phyloP scores from a whole-genome alignment of 345 rosid genomes.

The Murraya koenigii region DNA sequence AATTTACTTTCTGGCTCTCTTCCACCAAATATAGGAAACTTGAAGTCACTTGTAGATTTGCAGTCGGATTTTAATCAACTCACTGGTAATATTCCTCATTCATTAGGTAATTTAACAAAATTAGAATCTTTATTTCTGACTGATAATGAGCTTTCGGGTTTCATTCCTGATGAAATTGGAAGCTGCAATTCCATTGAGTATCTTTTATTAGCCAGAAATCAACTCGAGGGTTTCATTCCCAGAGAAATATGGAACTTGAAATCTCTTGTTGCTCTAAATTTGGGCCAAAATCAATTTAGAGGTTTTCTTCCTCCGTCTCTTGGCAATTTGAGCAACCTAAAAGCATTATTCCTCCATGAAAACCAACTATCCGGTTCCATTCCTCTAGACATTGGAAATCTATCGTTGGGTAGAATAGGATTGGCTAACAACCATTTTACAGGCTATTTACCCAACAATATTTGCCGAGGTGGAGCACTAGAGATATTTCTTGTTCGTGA shows the following conservation, averaged over 20 bases:
- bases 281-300: constrained; percentile 3
- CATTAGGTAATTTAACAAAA: constrained; percentile 4
- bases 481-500: neutral
- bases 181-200: no score
- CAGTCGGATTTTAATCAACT: neutral
- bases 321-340: neutral
- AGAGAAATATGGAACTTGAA: constrained; percentile 20
- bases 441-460: constrained; percentile 14
- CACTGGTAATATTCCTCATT: neutral
- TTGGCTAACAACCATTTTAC: neutral
- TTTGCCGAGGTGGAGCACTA: constrained; percentile 12
- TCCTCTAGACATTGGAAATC: constrained; percentile 9
- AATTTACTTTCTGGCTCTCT: constrained; percentile 8
- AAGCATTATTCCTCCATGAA: fast-evolving
- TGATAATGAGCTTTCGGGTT: constrained; percentile 16
- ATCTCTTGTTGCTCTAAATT: neutral
- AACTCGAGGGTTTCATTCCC: constrained; percentile 37
- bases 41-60: neutral
- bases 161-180: constrained; percentile 25
- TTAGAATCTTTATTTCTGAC: neutral
- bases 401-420: neutral
- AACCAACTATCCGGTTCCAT: neutral
- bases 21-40: constrained; percentile 11
- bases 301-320: neutral
- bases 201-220: no score